These are phyloP conservation scores for Leccinum huronense DNA, from an alignment of 1,284 basidiomycete species.

Conservation along the genomic window DNA sequence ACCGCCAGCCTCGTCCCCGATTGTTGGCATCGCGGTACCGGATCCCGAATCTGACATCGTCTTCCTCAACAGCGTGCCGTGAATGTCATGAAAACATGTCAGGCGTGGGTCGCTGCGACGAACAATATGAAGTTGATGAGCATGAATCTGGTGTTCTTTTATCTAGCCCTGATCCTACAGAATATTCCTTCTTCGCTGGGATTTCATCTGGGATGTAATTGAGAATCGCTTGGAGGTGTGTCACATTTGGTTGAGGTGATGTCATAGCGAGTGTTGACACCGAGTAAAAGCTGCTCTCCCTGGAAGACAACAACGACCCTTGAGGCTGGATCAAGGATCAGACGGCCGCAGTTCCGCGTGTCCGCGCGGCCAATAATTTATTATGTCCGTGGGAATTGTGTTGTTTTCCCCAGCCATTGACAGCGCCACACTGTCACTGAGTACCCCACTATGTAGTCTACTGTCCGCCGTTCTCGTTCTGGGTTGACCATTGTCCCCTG, in stretches of 20 bases:
- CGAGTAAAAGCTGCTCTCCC: constrained; percentile 51
- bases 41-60: constrained; percentile 73
- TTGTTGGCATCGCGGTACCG: constrained; percentile 78
- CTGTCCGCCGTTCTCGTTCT: no score
- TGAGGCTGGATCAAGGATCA: constrained; percentile 17
- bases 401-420: no score
- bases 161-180: constrained; percentile 87
- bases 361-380: no score
- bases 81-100: constrained; percentile 85
- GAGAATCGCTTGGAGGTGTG: constrained; percentile 86
- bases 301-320: constrained; percentile 68
- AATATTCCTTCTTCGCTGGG: constrained; percentile 84
- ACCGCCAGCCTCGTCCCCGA: constrained; percentile 67
- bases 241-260: constrained; percentile 9
- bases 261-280: constrained; percentile 2
- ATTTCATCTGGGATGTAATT: constrained; percentile 88
- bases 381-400: no score
- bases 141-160: constrained; percentile 72
- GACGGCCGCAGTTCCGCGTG: no score
- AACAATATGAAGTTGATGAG: constrained; percentile 54
- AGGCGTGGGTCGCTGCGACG: constrained; percentile 78
- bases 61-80: constrained; percentile 85
- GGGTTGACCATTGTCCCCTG: no score
- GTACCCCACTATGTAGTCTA: no score
- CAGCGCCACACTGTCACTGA: no score